Evolutionary conservation across 805 yeast species (phyloP).

Genomic region (Cyberlindnera samutprakarnensis): DNA sequence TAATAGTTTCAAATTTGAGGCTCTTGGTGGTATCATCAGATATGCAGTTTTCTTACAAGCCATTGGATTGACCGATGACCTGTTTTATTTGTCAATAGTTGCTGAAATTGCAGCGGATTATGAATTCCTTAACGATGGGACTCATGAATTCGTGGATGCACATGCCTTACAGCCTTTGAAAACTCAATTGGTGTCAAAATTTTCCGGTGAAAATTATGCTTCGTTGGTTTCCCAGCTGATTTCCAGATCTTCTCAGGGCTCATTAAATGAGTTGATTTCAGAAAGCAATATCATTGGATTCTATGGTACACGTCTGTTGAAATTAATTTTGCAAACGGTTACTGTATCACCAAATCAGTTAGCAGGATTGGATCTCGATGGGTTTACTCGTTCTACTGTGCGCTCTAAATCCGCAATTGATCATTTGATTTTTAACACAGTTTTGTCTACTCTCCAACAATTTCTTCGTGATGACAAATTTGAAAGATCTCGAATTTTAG

Average conservation of each 20-base stretch:
- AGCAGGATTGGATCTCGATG: conserved; percentile 22
- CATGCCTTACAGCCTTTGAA: not conserved
- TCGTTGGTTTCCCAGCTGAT: conserved; percentile 12
- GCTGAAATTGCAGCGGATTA: conserved; percentile 33
- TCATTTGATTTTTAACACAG: conserved; percentile 22
- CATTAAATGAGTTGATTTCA: conserved; percentile 2
- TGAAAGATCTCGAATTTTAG: conserved; percentile 48
- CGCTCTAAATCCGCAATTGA: conserved; percentile 26
- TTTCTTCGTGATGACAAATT: conserved; percentile 30
- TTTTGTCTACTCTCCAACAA: conserved; percentile 28
- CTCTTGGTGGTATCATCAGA: conserved; percentile 15
- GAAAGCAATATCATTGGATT: conserved; percentile 7
- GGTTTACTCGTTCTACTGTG: conserved; percentile 26
- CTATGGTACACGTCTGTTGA: conserved; percentile 30
- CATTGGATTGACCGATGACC: conserved; percentile 1
- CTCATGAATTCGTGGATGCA: not conserved
- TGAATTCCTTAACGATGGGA: conserved; percentile 23
- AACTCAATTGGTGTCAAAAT: conserved; percentile 1
- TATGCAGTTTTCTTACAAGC: conserved; percentile 22
- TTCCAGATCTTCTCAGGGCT: conserved; percentile 12
- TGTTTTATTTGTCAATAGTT: conserved; percentile 25
- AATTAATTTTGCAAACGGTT: conserved; percentile 26
- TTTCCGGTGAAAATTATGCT: conserved; percentile 17
- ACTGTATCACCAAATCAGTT: conserved; percentile 16
- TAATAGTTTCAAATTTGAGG: conserved; percentile 6